Evolutionary conservation across 2,329 filamentous ascomycete species (phyloP).

Genomic region (Epichloe glyceriae): DNA sequence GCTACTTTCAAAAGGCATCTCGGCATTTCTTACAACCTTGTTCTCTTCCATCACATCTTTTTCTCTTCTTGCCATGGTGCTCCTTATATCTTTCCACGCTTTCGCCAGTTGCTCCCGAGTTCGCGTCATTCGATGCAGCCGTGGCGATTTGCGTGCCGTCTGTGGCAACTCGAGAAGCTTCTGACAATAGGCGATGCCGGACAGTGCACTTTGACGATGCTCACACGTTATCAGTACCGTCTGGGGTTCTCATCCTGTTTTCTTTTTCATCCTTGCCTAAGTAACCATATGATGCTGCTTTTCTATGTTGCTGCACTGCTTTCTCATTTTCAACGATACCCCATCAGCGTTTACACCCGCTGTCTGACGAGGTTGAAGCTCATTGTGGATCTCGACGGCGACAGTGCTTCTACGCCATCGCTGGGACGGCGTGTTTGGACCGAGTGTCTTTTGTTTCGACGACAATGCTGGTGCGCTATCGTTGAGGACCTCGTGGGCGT

Average conservation of each 20-base stretch:
- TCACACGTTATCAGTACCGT: slow-evolving; percentile 35
- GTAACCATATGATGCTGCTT: slow-evolving; percentile 3
- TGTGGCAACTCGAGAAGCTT: too few species aligned
- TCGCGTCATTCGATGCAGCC: too few species aligned
- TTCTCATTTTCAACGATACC: slow-evolving; percentile 26
- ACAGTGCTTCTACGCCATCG: slow-evolving; percentile 44
- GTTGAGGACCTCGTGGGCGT: slow-evolving; percentile 35
- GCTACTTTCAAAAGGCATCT: slow-evolving; percentile 1
- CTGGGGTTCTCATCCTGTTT: neutral
- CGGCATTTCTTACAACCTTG: slow-evolving; percentile 2
- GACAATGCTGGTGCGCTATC: slow-evolving; percentile 45
- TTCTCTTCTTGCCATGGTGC: too few species aligned
- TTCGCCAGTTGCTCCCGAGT: too few species aligned
- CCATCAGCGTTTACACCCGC: slow-evolving; percentile 32
- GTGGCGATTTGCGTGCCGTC: too few species aligned
- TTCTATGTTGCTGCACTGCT: slow-evolving; percentile 11
- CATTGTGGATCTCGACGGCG: slow-evolving; percentile 31
- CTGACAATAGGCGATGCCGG: neutral
- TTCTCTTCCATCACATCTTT: neutral
- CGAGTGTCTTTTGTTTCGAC: slow-evolving; percentile 25
- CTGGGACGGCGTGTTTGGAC: slow-evolving; percentile 40
- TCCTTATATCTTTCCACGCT: neutral
- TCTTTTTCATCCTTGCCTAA: neutral
- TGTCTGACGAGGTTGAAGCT: slow-evolving; percentile 26
- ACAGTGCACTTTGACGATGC: slow-evolving; percentile 31